A percentile compares a stretch with the other conserved stretches of the same genome.
These are phyloP conservation scores for Leucaena leucocephala DNA, from an alignment of 306 rosid genomes.

Conservation along the genomic window DNA sequence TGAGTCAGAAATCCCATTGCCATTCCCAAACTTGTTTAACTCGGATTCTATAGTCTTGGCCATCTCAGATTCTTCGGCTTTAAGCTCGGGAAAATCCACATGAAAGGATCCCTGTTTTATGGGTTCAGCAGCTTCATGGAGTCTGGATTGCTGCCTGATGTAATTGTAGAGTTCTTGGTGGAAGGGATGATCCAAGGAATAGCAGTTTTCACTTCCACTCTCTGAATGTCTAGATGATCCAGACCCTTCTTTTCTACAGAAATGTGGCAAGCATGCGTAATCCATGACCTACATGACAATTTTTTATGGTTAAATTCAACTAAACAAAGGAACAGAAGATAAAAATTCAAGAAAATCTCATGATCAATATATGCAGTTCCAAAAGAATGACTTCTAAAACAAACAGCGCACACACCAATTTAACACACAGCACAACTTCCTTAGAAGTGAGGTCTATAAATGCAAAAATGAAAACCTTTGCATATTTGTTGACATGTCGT, in stretches of 20 bases:
- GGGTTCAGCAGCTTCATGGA: constrained; percentile 45
- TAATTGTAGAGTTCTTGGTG: constrained; percentile 81
- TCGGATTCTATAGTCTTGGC: constrained; percentile 69
- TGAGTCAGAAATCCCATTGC: constrained; percentile 46
- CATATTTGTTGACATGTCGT: neutral
- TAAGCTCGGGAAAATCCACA: constrained; percentile 69
- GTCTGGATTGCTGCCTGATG: constrained; percentile 67
- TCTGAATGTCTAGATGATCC: constrained; percentile 67
- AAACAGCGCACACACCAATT: neutral
- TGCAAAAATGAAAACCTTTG: neutral
- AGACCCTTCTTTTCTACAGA: constrained; percentile 80
- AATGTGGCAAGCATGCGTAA: constrained; percentile 80
- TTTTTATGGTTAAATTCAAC: constrained; percentile 35
- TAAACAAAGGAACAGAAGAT: constrained; percentile 10
- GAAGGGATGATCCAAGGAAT: constrained; percentile 79
- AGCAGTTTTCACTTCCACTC: constrained; percentile 62
- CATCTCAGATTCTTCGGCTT: constrained; percentile 53
- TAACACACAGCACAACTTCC: neutral
- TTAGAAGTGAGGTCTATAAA: neutral
- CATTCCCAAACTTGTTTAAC: constrained; percentile 55
- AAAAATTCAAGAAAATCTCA: constrained; percentile 14
- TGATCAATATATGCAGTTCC: constrained; percentile 9
- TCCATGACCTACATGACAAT: constrained; percentile 84
- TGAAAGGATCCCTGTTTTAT: constrained; percentile 86
- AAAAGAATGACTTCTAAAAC: constrained; percentile 3